These are phyloP conservation scores for Xerophyta viscosa DNA, from an alignment of 106 monocot species.

Conservation along the genomic window DNA sequence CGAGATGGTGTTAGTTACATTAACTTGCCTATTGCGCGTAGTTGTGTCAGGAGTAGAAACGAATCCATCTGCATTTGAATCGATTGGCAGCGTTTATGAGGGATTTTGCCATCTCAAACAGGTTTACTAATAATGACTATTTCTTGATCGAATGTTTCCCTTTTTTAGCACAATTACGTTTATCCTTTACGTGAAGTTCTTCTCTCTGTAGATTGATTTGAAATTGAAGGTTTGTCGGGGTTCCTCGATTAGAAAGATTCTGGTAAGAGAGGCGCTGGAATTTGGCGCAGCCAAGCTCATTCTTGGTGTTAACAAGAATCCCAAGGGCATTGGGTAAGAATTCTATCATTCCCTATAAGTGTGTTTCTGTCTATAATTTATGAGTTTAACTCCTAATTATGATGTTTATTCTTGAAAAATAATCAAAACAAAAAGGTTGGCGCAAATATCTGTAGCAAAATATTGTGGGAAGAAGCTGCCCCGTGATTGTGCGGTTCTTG, in stretches of 20 bases:
- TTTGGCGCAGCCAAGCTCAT: conserved; percentile 25
- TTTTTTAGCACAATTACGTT: no score
- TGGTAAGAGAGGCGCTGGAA: conserved; percentile 22
- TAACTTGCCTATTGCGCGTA: no score
- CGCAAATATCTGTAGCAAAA: conserved; percentile 30
- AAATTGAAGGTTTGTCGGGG: conserved; percentile 43
- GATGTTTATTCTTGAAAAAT: no score
- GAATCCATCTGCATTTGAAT: conserved; percentile 34
- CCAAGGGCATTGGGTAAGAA: conserved; percentile 20
- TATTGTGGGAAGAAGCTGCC: conserved; percentile 55
- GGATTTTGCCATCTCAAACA: conserved; percentile 71
- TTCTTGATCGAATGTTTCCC: no score
- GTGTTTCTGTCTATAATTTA: no score
- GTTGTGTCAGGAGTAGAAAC: conserved; percentile 13
- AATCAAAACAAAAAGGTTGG: conserved; percentile 18
- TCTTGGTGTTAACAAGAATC: conserved; percentile 23
- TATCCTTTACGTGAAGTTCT: no score
- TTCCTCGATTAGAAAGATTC: conserved; percentile 22
- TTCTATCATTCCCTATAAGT: no score
- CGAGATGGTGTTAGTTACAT: no score
- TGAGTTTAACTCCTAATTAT: no score
- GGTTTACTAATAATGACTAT: conserved; percentile 9
- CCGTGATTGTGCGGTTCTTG: conserved; percentile 33
- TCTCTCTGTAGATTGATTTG: conserved; percentile 28
- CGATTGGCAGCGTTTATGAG: conserved; percentile 46